These are phyloP conservation scores for Phylloporus scabripes DNA, from an alignment of 768 basidiomycete genomes.

Conservation along the genomic window DNA sequence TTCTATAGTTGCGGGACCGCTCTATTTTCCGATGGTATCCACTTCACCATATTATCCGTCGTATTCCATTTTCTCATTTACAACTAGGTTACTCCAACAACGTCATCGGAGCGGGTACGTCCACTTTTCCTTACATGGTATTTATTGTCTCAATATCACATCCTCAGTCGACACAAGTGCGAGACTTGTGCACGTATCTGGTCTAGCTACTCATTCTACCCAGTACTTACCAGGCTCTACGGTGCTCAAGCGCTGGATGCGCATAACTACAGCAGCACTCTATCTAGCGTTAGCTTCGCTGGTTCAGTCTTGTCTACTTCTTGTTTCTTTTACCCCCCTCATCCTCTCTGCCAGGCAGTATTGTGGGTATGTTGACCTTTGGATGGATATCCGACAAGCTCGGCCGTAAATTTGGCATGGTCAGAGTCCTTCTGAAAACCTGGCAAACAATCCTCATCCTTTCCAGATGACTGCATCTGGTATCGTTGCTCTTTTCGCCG, in stretches of 20 bases:
- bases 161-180: conserved; percentile 61
- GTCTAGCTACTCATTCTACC: conserved; percentile 1
- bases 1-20: conserved; percentile 72
- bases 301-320: conserved; percentile 67
- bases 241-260: conserved; percentile 44
- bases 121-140: not conserved
- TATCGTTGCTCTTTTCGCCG: conserved; percentile 82
- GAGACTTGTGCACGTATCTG: conserved; percentile 15
- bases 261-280: conserved; percentile 55
- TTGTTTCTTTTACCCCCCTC: conserved; percentile 54
- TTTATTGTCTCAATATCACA: not conserved
- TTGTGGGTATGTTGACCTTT: conserved; percentile 82
- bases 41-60: not conserved
- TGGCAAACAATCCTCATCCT: conserved; percentile 7
- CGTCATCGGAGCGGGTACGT: conserved; percentile 70
- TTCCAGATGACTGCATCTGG: conserved; percentile 70
- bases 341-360: conserved; percentile 67
- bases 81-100: conserved; percentile 71
- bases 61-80: not conserved
- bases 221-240: conserved; percentile 71
- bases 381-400: conserved; percentile 83
- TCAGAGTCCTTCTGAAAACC: conserved; percentile 23
- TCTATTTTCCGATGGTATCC: conserved; percentile 75
- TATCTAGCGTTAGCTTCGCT: conserved; percentile 72
- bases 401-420: conserved; percentile 88